Percentiles rank a stretch among this genome's conserved stretches.
phyloP scores from a whole-genome alignment of 2,329 filamentous ascomycete species.

The Alternaria triticina region DNA sequence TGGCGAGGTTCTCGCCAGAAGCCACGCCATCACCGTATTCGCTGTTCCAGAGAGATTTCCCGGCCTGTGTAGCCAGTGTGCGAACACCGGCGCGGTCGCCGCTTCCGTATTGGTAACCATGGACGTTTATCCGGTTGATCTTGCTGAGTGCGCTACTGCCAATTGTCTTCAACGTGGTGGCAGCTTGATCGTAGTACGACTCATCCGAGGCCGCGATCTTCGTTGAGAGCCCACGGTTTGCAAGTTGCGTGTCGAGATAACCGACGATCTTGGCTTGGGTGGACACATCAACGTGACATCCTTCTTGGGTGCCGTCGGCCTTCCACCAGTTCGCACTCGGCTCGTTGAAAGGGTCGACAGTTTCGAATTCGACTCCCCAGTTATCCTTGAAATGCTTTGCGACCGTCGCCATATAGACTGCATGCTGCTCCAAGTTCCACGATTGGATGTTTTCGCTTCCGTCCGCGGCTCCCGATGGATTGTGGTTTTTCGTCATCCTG shows the following conservation, averaged over 20 bases:
- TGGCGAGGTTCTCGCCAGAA: slow-evolving; percentile 1
- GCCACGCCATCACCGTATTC: slow-evolving; percentile 11
- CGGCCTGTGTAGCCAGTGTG: slow-evolving; percentile 1
- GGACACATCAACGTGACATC: slow-evolving; percentile 8
- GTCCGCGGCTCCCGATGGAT: slow-evolving; percentile 6
- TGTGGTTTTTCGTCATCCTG: slow-evolving; percentile 8
- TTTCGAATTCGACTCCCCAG: slow-evolving; percentile 7
- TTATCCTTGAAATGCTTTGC: slow-evolving; percentile 10
- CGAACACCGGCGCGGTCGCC: slow-evolving; percentile 7
- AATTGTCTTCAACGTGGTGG: slow-evolving; percentile 1
- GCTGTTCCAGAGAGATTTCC: slow-evolving; percentile 9
- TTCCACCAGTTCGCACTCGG: slow-evolving; percentile 16
- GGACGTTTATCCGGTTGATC: slow-evolving; percentile 6
- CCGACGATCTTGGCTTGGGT: slow-evolving; percentile 10
- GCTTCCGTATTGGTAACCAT: slow-evolving; percentile 8
- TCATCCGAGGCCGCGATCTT: slow-evolving; percentile 11
- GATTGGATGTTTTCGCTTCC: slow-evolving; percentile 14
- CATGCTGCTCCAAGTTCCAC: slow-evolving; percentile 13
- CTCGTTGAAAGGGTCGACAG: slow-evolving; percentile 13
- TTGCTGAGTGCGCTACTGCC: slow-evolving; percentile 11
- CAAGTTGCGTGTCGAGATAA: slow-evolving; percentile 4
- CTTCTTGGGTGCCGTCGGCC: slow-evolving; percentile 13
- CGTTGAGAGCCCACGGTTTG: slow-evolving; percentile 2
- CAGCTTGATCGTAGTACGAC: slow-evolving; percentile 14
- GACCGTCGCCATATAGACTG: slow-evolving; percentile 11